Evolutionary conservation across 495 filamentous ascomycete genomes (phyloP), one percentile per base, ranked within the genome.

Genomic region (Aspergillus campestris): DNA sequence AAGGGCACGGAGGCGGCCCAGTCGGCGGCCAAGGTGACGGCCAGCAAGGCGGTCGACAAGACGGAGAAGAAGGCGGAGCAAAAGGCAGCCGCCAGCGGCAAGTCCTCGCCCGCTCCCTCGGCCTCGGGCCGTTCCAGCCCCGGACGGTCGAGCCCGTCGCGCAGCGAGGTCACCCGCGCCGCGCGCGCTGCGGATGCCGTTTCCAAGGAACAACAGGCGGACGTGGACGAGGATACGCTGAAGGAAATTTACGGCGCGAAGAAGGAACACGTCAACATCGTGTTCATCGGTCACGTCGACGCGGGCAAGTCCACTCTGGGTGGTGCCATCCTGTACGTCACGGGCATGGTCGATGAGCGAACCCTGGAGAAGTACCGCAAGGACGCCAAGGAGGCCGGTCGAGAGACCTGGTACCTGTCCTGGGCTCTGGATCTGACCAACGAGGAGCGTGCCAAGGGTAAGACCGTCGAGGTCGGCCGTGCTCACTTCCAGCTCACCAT

Each of bases 231-330:
- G 18, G 84, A 86, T 35, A 86, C 87, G 0, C 69, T 99, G 47
- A 86, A 88, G 60, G 92, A 97, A 66, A 88, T 99, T 34, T 97
- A 97, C 64, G 92, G 92, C 54, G 95, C 97, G 48, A 61, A 59
- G 50, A 66, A 68, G 66, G 92, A 99, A 65, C 92, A 99, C 59
- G 83, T 99, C 50, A 98, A 98, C 62, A 79, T 97, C 40, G 94
- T 98, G 46, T 98, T 98, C 74, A 87, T 98, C 56, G 92, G 92
- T 41, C 92, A 96, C 72, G 92, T 97, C 48, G 92, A 98, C 66
- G 90, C 91, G 47, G 92, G 92, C 55, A 99, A 97, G 71, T 92
- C 86, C 12, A 97, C 92, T 2, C 77, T 99, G 7, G 92, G 94
- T 57, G 92, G 92, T 37, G 81, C 82, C 36, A 92, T 99, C 44